Percentiles rank a stretch among this genome's conserved stretches.
phyloP scores from a whole-genome alignment of 2,329 filamentous ascomycete genomes.

The Ilyonectria sp. region DNA sequence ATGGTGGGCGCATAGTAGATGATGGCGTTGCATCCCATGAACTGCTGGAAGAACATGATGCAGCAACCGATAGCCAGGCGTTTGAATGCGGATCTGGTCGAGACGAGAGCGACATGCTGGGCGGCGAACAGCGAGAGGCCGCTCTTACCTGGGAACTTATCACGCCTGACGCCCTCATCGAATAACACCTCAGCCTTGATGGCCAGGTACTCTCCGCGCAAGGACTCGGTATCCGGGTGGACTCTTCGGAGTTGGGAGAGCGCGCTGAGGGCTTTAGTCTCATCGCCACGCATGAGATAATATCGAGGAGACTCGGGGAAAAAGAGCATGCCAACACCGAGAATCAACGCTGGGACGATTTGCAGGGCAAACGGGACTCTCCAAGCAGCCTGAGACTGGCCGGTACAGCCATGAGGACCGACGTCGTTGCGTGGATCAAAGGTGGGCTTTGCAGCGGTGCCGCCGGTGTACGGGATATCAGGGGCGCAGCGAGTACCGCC shows the following conservation, averaged over 20 bases:
- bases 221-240: constrained; percentile 48
- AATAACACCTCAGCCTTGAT: constrained; percentile 58
- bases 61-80: constrained; percentile 69
- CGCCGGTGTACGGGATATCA: constrained; percentile 62
- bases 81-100: constrained; percentile 50
- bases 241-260: constrained; percentile 53
- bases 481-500: constrained; percentile 63
- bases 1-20: constrained; percentile 66
- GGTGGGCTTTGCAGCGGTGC: constrained; percentile 52
- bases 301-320: constrained; percentile 59
- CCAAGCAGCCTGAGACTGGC: constrained; percentile 61
- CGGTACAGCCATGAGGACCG: constrained; percentile 58
- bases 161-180: constrained; percentile 49
- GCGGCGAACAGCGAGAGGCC: constrained; percentile 50
- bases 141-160: constrained; percentile 50
- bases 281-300: constrained; percentile 50
- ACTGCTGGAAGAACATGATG: constrained; percentile 71
- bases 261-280: constrained; percentile 50
- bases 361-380: constrained; percentile 65
- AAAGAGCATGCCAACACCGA: constrained; percentile 69
- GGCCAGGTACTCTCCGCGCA: constrained; percentile 52
- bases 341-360: constrained; percentile 69
- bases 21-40: constrained; percentile 63
- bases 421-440: constrained; percentile 62
- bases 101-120: constrained; percentile 51